A percentile compares a stretch with the other conserved stretches of the same genome.
Evolutionary conservation across 441 rosid genomes (phyloP).

Genomic region (Gossypium trilobum): DNA sequence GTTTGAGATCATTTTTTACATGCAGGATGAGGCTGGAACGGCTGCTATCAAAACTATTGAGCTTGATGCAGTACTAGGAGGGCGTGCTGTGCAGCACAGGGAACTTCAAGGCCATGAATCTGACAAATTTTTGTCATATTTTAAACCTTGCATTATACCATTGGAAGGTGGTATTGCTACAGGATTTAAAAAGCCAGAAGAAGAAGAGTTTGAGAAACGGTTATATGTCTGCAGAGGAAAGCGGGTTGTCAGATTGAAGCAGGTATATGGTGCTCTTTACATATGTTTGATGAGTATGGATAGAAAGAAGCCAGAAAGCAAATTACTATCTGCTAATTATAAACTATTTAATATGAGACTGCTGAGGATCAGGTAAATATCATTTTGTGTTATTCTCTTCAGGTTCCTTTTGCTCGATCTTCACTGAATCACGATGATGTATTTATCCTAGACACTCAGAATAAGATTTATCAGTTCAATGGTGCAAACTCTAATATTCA

Average conservation of each 20-base stretch:
- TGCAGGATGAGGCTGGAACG: constrained; percentile 94
- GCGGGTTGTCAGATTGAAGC: constrained; percentile 82
- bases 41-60: constrained; percentile 95
- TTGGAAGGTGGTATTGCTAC: constrained; percentile 94
- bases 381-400: constrained; percentile 22
- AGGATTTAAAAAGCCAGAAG: constrained; percentile 79
- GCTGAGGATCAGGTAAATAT: constrained; percentile 13
- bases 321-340: constrained; percentile 12
- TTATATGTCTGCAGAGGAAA: constrained; percentile 89
- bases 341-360: constrained; percentile 10
- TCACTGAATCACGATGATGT: constrained; percentile 97
- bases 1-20: not conserved
- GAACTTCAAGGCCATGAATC: constrained; percentile 97
- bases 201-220: constrained; percentile 75
- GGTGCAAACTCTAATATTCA: constrained; percentile 96
- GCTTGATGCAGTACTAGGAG: constrained; percentile 90
- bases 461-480: constrained; percentile 91
- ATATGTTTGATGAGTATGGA: not conserved
- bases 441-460: constrained; percentile 71
- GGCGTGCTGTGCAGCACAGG: constrained; percentile 96
- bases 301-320: not conserved
- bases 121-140: constrained; percentile 88
- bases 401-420: constrained; percentile 93
- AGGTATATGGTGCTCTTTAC: constrained; percentile 37
- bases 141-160: constrained; percentile 92